Evolutionary conservation across 2,329 filamentous ascomycete species (phyloP), one percentile per base, ranked within the genome.

Genomic region (Arthrobotrys megalospora): DNA sequence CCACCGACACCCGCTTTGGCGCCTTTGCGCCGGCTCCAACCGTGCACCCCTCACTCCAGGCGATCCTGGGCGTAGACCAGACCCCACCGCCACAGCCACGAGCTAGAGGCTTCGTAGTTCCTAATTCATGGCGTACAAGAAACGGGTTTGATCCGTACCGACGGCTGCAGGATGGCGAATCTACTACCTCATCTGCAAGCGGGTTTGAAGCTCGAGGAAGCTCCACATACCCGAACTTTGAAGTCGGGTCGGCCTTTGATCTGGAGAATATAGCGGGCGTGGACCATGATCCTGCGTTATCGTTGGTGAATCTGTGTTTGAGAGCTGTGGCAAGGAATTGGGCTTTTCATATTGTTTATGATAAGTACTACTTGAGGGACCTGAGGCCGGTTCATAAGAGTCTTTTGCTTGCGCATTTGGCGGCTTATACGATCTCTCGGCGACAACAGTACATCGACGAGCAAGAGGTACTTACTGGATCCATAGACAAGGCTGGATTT

Each of bases 11-110:
- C 21, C 53, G 55, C 28, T 32, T 38, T 19, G 34, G 28, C 43
- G 21, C 45, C 16, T 66, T 73, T 19, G 80, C 80, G 2, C 67
- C 81, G 1, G 80, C 69, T 0, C 81, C 81, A 32, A 81, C 80
- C 0, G 68, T 81, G 1, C 81, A 81, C 2, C 81, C 81, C 0
- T 79, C 80, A 12, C 72, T 82, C 19, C 80, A 80, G n/a, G 79
- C 67, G n/a, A 70, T 82, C 47, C 76, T 82, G 1, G 75, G 75
- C 38, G 62, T 78, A 32, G 52, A 50, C 11, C 58, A 73, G 1
- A 50, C 80, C 7, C 69, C 72, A 6, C 77, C 77, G 7, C 80
- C 80, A 10, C 81, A 69, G 10, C 69, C 76, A n/a, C 79, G 80
- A 3, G 52, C 71, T 19, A 70, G 80, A 64, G 73, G 73, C 24